Conservation (phyloP, 257 asterid genomes). For the Phtheirospermum japonicum region DNA sequence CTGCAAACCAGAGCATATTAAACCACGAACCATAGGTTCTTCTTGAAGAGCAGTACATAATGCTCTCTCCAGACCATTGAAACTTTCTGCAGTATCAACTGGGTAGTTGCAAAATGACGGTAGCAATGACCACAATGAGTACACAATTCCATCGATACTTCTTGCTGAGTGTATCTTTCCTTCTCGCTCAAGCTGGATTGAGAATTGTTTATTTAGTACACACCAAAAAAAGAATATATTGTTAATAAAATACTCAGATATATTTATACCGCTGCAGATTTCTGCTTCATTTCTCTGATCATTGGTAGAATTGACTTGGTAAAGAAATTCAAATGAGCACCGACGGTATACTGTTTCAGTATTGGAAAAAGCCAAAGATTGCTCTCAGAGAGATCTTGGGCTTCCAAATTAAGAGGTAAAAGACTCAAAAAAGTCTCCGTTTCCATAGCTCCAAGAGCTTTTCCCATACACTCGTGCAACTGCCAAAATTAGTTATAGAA, state of each 20-base stretch:
- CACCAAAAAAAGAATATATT: not conserved
- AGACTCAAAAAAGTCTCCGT: slow-evolving; percentile 65
- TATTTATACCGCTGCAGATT: slow-evolving; percentile 59
- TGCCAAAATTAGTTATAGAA: slow-evolving; percentile 37
- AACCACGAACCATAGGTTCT: slow-evolving; percentile 66
- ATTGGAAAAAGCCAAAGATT: slow-evolving; percentile 92
- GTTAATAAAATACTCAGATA: slow-evolving; percentile 6
- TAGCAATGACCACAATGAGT: slow-evolving; percentile 92
- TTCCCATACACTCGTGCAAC: slow-evolving; percentile 92
- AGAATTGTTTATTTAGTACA: slow-evolving; percentile 21
- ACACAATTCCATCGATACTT: slow-evolving; percentile 61
- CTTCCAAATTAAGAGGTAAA: slow-evolving; percentile 73
- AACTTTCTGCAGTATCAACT: slow-evolving; percentile 72
- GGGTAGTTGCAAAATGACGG: slow-evolving; percentile 97
- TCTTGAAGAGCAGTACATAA: slow-evolving; percentile 61
- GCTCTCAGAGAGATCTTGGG: slow-evolving; percentile 62
- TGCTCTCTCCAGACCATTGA: slow-evolving; percentile 54
- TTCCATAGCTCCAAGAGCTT: slow-evolving; percentile 90
- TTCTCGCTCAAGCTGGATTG: slow-evolving; percentile 64
- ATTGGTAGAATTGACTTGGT: slow-evolving; percentile 53
- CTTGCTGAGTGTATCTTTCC: slow-evolving; percentile 66
- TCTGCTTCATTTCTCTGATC: slow-evolving; percentile 59
- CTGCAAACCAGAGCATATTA: slow-evolving; percentile 82
- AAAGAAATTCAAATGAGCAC: slow-evolving; percentile 68
- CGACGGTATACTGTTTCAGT: slow-evolving; percentile 74